Evolutionary conservation across 2,329 filamentous ascomycete species (phyloP).

Genomic region (Fusarium sp.): DNA sequence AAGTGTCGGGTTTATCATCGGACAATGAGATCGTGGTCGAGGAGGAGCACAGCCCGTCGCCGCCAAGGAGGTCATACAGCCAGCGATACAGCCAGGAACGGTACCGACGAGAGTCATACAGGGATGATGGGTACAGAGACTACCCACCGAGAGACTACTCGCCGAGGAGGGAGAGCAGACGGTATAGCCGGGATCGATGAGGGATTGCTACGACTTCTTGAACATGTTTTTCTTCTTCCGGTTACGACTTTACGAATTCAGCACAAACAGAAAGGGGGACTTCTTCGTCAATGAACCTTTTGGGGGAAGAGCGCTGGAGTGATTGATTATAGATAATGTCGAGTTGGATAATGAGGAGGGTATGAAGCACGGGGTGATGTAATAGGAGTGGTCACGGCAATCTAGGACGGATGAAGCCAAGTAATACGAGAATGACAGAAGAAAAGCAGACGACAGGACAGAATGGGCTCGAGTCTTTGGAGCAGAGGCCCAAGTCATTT

Average conservation of each 20-base stretch:
- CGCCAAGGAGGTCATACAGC: conserved; percentile 34
- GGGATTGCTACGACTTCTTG: background rate
- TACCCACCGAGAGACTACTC: conserved; percentile 40
- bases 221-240: background rate
- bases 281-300: background rate
- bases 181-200: conserved; percentile 35
- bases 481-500: conserved; percentile 16
- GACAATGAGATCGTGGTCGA: conserved; percentile 55
- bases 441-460: background rate
- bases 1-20: conserved; percentile 45
- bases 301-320: background rate
- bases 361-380: background rate
- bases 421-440: background rate
- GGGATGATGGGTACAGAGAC: conserved; percentile 30
- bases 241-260: conserved; percentile 30
- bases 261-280: background rate
- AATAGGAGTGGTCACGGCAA: background rate
- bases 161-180: conserved; percentile 37
- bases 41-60: conserved; percentile 49
- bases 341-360: background rate
- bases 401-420: background rate
- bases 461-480: conserved; percentile 13
- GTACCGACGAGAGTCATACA: conserved; percentile 40
- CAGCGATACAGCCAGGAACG: conserved; percentile 41
- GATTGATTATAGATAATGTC: background rate